These are phyloP conservation scores for Coffea canephora DNA, from an alignment of 257 asterid genomes.

Conservation along the genomic window DNA sequence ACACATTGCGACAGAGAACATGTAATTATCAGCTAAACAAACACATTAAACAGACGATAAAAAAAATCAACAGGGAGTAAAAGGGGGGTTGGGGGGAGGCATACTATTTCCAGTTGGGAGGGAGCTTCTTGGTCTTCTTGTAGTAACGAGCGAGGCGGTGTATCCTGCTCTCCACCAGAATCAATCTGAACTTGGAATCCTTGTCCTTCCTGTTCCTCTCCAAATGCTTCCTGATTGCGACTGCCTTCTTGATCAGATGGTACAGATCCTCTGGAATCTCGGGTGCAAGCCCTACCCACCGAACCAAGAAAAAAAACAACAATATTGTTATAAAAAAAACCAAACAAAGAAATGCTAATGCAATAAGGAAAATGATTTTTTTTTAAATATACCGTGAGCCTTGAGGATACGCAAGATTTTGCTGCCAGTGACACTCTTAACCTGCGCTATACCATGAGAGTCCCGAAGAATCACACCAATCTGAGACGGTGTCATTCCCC, in stretches of 20 bases:
- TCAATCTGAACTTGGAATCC: conserved; percentile 81
- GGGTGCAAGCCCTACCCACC: conserved; percentile 64
- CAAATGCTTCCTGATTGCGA: conserved; percentile 82
- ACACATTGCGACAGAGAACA: too few relatives aligned
- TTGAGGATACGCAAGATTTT: conserved; percentile 87
- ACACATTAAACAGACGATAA: too few relatives aligned
- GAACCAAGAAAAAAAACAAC: not conserved
- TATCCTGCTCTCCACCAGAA: conserved; percentile 89
- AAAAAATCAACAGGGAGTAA: too few relatives aligned
- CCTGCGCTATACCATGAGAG: conserved; percentile 88
- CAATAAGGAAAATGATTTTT: not conserved
- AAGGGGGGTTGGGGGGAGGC: not conserved
- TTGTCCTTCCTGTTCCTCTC: conserved; percentile 92
- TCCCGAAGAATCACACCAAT: conserved; percentile 88
- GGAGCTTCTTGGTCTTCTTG: conserved; percentile 95
- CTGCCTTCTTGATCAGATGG: conserved; percentile 82
- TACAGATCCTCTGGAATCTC: conserved; percentile 85
- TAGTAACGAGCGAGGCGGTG: conserved; percentile 94
- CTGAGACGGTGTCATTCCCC: conserved; percentile 76
- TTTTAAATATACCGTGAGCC: conserved; percentile 55
- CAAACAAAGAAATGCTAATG: too few relatives aligned
- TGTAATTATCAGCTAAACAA: too few relatives aligned
- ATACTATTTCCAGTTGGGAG: conserved; percentile 89
- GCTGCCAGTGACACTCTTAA: conserved; percentile 77
- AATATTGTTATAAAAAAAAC: too few relatives aligned